Conservation (phyloP, 768 basidiomycete genomes). For the Rhizopogon vinicolor region DNA sequence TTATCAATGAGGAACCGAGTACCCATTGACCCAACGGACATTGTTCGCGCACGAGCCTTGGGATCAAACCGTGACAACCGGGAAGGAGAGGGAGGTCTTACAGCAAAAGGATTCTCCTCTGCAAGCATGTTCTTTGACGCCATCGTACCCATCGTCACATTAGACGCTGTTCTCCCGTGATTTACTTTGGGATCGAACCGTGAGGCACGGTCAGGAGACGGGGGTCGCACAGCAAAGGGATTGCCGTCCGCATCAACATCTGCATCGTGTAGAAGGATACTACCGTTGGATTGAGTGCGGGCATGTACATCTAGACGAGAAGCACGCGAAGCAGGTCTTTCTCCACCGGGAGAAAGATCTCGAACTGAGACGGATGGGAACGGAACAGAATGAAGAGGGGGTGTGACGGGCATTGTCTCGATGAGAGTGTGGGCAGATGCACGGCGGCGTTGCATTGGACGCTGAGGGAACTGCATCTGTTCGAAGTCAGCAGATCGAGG, state of each 20-base stretch:
- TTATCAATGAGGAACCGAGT: constrained; percentile 59
- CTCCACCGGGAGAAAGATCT: constrained; percentile 44
- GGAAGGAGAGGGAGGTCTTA: constrained; percentile 57
- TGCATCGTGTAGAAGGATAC: constrained; percentile 38
- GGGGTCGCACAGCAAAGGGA: constrained; percentile 30
- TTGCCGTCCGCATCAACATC: constrained; percentile 29
- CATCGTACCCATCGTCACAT: constrained; percentile 41
- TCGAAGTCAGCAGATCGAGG: constrained; percentile 56
- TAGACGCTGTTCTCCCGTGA: constrained; percentile 36
- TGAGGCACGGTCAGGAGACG: constrained; percentile 35
- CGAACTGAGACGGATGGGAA: constrained; percentile 58
- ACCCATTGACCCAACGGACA: constrained; percentile 63
- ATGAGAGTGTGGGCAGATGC: constrained; percentile 47
- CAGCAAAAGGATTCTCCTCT: constrained; percentile 61
- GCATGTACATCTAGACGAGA: constrained; percentile 35
- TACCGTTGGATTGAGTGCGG: constrained; percentile 48
- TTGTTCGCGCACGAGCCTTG: constrained; percentile 60
- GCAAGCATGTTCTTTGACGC: constrained; percentile 28
- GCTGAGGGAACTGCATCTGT: constrained; percentile 36
- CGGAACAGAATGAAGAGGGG: constrained; percentile 50
- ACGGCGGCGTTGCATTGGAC: constrained; percentile 43
- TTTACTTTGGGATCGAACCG: constrained; percentile 39
- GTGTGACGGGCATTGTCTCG: constrained; percentile 34
- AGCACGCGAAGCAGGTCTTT: constrained; percentile 30
- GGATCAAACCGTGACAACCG: constrained; percentile 77